Conservation (phyloP, 352 stramenopile species). For the Phytopythium vexans region DNA sequence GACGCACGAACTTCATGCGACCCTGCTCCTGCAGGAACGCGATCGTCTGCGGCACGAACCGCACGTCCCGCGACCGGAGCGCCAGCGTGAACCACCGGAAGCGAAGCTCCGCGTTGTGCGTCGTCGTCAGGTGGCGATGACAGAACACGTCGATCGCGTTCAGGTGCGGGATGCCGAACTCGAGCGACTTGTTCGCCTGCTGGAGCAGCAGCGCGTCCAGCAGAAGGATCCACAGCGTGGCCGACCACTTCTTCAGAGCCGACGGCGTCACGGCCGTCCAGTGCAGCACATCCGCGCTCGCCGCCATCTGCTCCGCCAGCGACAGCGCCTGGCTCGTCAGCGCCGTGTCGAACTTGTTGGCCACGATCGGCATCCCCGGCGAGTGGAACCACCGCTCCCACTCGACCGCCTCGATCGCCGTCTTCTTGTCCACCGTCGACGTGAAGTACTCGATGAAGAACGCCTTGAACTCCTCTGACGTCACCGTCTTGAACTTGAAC, state of each 20-base stretch:
- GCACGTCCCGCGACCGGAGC: slow-evolving; percentile 44
- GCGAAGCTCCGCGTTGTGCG: slow-evolving; percentile 64
- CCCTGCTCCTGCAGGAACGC: slow-evolving; percentile 64
- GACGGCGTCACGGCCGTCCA: slow-evolving; percentile 21
- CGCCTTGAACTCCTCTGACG: slow-evolving; percentile 53
- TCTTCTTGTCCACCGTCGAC: slow-evolving; percentile 17
- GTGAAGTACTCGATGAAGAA: slow-evolving; percentile 71
- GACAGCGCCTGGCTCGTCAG: slow-evolving; percentile 44
- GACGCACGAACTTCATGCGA: slow-evolving; percentile 75
- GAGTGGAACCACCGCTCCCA: slow-evolving; percentile 92
- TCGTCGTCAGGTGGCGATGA: slow-evolving; percentile 38
- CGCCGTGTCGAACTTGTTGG: slow-evolving; percentile 86
- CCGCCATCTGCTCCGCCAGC: slow-evolving; percentile 29
- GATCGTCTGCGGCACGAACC: slow-evolving; percentile 32
- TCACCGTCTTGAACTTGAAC: slow-evolving; percentile 84
- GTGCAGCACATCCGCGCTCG: slow-evolving; percentile 13
- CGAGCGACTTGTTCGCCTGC: slow-evolving; percentile 26
- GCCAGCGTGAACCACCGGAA: slow-evolving; percentile 69
- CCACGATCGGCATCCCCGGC: slow-evolving; percentile 86
- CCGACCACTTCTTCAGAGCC: slow-evolving; percentile 29
- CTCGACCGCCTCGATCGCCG: slow-evolving; percentile 73
- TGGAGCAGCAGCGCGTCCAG: slow-evolving; percentile 55
- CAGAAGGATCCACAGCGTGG: slow-evolving; percentile 51
- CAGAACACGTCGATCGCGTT: slow-evolving; percentile 61
- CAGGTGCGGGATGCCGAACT: slow-evolving; percentile 17